Percentiles rank a stretch among this genome's conserved stretches.
Conservation (phyloP, 768 basidiomycete species). For the Leccinum boreale region DNA sequence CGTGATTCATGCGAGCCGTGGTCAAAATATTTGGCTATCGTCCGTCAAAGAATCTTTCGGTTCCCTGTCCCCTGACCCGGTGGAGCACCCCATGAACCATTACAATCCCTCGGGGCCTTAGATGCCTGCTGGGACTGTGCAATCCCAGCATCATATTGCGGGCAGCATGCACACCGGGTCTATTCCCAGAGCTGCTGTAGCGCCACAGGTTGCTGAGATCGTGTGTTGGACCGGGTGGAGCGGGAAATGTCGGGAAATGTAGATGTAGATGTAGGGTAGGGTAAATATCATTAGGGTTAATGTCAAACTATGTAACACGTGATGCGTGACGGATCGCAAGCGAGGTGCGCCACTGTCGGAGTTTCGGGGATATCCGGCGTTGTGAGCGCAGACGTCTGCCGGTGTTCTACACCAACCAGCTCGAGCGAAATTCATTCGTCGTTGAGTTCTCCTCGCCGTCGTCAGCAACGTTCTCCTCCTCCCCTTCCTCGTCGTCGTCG, state of each 20-base stretch:
- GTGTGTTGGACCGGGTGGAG: background rate
- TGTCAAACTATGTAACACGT: background rate
- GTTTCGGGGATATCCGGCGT: slow-evolving; percentile 28
- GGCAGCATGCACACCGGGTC: background rate
- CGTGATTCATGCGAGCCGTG: slow-evolving; percentile 26
- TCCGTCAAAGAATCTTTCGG: slow-evolving; percentile 32
- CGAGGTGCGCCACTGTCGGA: slow-evolving; percentile 25
- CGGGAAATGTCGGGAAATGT: background rate
- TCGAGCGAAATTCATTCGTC: slow-evolving; percentile 12
- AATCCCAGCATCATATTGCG: background rate
- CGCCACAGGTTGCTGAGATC: background rate
- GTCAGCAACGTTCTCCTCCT: slow-evolving; percentile 6
- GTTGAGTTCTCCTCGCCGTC: slow-evolving; percentile 2
- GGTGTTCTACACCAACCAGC: slow-evolving; percentile 6
- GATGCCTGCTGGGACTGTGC: background rate
- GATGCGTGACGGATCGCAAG: background rate
- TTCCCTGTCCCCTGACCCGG: slow-evolving; percentile 2
- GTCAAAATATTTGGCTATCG: slow-evolving; percentile 31
- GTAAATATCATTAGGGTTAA: background rate
- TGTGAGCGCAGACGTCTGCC: slow-evolving; percentile 12
- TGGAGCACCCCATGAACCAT: slow-evolving; percentile 17
- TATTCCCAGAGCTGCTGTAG: background rate
- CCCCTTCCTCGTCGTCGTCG: slow-evolving; percentile 6
- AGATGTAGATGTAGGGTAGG: background rate
- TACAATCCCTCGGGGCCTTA: slow-evolving; percentile 8